Evolutionary conservation across 1,139 yeast genomes (phyloP), one percentile per base, ranked within the genome.

Genomic region (Yamadazyma friedrichii): DNA sequence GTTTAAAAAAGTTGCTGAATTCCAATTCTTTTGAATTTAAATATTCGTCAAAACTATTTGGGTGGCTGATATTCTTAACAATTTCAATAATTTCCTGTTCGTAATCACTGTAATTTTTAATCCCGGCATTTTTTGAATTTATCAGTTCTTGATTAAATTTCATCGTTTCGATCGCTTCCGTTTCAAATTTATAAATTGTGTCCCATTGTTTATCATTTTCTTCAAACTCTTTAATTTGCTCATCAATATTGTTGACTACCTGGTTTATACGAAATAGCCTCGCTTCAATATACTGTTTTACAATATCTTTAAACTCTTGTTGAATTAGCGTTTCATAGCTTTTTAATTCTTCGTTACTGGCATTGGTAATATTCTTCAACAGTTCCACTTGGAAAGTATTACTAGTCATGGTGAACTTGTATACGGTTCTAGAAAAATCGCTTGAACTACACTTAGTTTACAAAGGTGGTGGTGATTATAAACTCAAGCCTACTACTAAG

Each of bases 191-290:
- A 48, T 55, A 66, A 9, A 65, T 55, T 37, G 61, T 59, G 20
- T 53, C 47, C 77, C 78, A 72, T 27, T 55, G 53, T 37, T 57
- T 55, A 28, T 68, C 73, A 43, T 64, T 62, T 8, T 61, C 59
- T 13, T 47, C 54, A 15, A 64, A 54, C 26, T 50, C 40, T 38
- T 63, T 56, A 15, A 70, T 56, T 48, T 63, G 64, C 17, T 51
- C 43, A 35, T 54, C 57, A 11, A 71, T 44, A 29, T 51, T 51
- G 1, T 54, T 60, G 24, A 69, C 49, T 48, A 71, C 49, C 15
- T 54, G 50, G 36, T 66, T 55, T 10, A 68, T 58, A 42, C 77
- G 53, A 2, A 60, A 46, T 20, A 65, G 50, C 33, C 77, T 52
- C 1, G 69, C 58, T 16, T 52, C 45, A 13, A 70, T 46, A 45